Percentiles rank a stretch among this genome's conserved stretches.
Evolutionary conservation across 179 eudicot species (phyloP).

Genomic region (Monotropa hypopitys): DNA sequence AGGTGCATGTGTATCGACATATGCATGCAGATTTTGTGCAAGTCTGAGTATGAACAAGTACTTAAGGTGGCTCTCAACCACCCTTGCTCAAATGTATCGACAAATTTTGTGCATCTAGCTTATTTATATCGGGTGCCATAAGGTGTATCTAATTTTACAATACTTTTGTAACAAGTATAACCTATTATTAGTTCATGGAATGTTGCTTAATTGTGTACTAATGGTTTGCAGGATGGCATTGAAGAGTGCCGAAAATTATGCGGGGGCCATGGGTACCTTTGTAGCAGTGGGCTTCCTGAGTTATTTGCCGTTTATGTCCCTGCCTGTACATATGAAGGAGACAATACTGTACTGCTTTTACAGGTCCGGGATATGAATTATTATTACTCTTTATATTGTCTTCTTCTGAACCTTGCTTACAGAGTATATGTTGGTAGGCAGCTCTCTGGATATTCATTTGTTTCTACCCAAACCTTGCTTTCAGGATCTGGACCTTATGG

Average conservation of each 20-base stretch:
- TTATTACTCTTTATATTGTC: neutral
- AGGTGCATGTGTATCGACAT: no score
- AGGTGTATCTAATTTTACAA: neutral
- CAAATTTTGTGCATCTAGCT: neutral
- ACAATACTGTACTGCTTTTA: conserved; percentile 67
- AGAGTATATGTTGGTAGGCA: neutral
- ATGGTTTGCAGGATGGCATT: conserved; percentile 59
- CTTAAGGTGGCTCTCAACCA: no score
- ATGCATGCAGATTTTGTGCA: no score
- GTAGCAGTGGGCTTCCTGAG: conserved; percentile 96
- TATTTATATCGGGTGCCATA: neutral
- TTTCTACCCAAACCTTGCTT: neutral
- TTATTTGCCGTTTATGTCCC: conserved; percentile 90
- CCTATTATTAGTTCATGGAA: neutral
- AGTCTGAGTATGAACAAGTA: no score
- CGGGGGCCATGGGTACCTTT: conserved; percentile 95
- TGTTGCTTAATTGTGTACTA: neutral
- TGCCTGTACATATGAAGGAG: conserved; percentile 96
- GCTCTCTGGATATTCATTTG: neutral
- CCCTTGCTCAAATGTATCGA: neutral
- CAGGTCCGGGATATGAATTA: conserved; percentile 39
- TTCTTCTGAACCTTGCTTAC: neutral
- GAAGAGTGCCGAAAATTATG: conserved; percentile 95
- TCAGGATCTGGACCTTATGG: neutral
- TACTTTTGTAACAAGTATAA: neutral